Base-by-base conservation (phyloP, 768 basidiomycete genomes). In the Amanita jacksonii region DNA sequence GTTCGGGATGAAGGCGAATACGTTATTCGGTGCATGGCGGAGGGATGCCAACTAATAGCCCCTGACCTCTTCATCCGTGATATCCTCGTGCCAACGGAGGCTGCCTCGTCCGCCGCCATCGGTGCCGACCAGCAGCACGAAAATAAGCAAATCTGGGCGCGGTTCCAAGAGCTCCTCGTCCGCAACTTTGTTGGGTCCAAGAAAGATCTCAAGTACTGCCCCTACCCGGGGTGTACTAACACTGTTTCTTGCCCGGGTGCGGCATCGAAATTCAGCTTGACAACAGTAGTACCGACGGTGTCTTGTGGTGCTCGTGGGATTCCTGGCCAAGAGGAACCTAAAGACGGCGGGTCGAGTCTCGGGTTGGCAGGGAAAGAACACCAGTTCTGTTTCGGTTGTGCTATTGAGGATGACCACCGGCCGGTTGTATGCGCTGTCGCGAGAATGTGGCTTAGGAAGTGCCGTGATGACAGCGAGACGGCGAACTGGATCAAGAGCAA, bases 401-500 rank as follows among this genome's bases (percentile, higher is more conserved):
- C 78, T 34, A 76, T 90, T 51, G 85, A 91, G 55, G 76, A 72
- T 51, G 91, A 94, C 59, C 96, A 99, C 58, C 76, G 90, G 23
- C 96, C 96, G 0, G 80, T 96, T 34, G 73, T 96, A 38, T 99
- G 96, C 62, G 69, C 64, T 4, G 83, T 93, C 18, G 88, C 92
- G 50, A 81, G 73, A 68, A 75, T 91, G 71, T 99, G 96, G 96
- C 64, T 93, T 55, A 88, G 85, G 76, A 98, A 99, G 64, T 98
- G 96, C 63, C 77, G 80, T 40, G 96, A 99, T 60, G 96, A 99
- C 59, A 88, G 85, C 50, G 96, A 99, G 67, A 99, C 96, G 13
- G 90, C 92, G 19, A 98, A 99, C 62, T 99, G 96, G 96, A 91
- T 99, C 70, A 91, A 89, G 76, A 96, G 92, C 51, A 97, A 99